These are phyloP conservation scores for Sugiyamaella lignohabitans DNA, from an alignment of 805 yeast genomes.

Conservation along the genomic window DNA sequence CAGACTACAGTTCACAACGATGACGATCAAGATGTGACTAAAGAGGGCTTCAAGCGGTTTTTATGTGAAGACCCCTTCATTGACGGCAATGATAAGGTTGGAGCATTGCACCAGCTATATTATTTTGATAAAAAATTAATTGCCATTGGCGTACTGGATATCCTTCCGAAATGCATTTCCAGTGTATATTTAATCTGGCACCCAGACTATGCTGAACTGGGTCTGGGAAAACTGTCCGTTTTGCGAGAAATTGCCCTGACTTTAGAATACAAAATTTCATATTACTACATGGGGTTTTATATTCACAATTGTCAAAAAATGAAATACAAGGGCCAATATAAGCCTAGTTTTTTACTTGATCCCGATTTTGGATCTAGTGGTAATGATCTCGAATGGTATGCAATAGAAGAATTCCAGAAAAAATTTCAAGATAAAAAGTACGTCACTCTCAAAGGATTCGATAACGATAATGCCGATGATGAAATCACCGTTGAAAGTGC, in stretches of 20 bases:
- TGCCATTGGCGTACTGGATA: slow-evolving; percentile 72
- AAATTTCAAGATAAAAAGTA: slow-evolving; percentile 5
- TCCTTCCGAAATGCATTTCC: slow-evolving; percentile 62
- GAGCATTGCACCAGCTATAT: slow-evolving; percentile 76
- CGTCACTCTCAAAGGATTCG: slow-evolving; percentile 4
- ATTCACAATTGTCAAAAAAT: slow-evolving; percentile 75
- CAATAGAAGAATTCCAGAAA: slow-evolving; percentile 9
- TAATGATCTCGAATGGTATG: slow-evolving; percentile 10
- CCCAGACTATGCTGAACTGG: slow-evolving; percentile 62
- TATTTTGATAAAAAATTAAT: slow-evolving; percentile 55
- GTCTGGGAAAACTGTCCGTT: slow-evolving; percentile 74
- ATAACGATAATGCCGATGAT: slow-evolving; percentile 1
- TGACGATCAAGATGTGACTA: slow-evolving; percentile 39
- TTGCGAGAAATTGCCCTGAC: slow-evolving; percentile 60
- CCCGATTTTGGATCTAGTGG: slow-evolving; percentile 20
- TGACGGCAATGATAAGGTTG: slow-evolving; percentile 26
- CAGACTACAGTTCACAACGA: slow-evolving; percentile 70
- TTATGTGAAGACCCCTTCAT: slow-evolving; percentile 63
- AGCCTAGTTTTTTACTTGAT: slow-evolving; percentile 31
- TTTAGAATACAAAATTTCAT: slow-evolving; percentile 40
- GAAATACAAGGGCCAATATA: slow-evolving; percentile 68
- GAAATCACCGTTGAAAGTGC: too few relatives aligned
- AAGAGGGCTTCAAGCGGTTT: slow-evolving; percentile 52
- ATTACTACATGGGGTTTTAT: slow-evolving; percentile 76
- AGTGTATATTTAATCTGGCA: slow-evolving; percentile 88